Evolutionary conservation across 768 basidiomycete genomes (phyloP).

Genomic region (Macrolepiota albuminosa): DNA sequence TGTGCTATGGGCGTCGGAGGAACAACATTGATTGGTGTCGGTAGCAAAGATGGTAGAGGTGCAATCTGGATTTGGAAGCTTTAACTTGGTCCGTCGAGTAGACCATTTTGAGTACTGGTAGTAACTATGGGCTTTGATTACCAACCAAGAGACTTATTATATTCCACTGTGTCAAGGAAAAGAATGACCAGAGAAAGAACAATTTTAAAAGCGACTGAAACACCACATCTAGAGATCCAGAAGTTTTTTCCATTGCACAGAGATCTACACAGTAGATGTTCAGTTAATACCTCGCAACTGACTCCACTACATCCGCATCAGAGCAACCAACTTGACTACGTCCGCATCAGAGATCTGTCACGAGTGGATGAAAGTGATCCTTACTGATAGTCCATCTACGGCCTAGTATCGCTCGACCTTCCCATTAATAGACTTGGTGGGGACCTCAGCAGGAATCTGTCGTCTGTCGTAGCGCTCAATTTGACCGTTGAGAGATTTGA

Average conservation of each 20-base stretch:
- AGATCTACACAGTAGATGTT: not conserved
- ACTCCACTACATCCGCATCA: not conserved
- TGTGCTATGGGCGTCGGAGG: constrained; percentile 43
- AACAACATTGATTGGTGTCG: constrained; percentile 33
- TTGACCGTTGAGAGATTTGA: not conserved
- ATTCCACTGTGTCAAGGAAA: not conserved
- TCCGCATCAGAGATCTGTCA: not conserved
- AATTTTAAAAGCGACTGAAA: not conserved
- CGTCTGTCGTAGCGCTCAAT: not conserved
- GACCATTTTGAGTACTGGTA: not conserved
- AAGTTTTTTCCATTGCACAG: constrained; percentile 10
- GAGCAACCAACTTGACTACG: not conserved
- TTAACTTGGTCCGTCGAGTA: not conserved
- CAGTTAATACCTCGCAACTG: not conserved
- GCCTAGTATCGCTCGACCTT: not conserved
- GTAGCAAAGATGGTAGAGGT: constrained; percentile 30
- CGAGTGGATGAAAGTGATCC: not conserved
- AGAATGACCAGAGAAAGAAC: constrained; percentile 9
- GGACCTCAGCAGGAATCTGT: not conserved
- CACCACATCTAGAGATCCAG: constrained; percentile 1
- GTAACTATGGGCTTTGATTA: not conserved
- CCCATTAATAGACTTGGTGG: not conserved
- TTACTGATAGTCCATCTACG: not conserved
- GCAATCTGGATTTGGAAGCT: constrained; percentile 37
- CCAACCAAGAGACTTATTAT: not conserved